Evolutionary conservation across 352 stramenopile genomes (phyloP), one percentile per base, ranked within the genome.

Genomic region (Phytopythium sindhum): DNA sequence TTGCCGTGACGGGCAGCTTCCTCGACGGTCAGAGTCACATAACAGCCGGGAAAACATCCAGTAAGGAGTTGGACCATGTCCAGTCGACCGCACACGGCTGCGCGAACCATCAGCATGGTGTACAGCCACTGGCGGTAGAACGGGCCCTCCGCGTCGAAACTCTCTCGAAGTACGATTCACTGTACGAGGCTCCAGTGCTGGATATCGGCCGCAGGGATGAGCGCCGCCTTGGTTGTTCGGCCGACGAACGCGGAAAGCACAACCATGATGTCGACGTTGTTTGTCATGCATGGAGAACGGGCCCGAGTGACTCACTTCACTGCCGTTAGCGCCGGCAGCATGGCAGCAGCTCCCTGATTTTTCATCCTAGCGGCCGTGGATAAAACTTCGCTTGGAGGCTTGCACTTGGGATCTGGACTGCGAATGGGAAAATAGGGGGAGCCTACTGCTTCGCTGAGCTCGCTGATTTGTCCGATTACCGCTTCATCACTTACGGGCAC

Each of bases 1-100:
- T 77, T 56, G 12, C 67, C 70, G 17, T 61, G 64, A 35, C 71
- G 72, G 1, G 67, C 67, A 15, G 67, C 67, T 64, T 77, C 70
- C 24, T 76, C 70, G 54, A 76, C 57, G 15, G 69, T 71, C n/a
- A 76, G 63, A 33, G 60, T 63, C 8, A 42, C 35, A 11, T 42
- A 42, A 11, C 35, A 42, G 9, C 35, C 35, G 7, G 35, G 35
- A 17, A 42, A 42, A 11, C 35, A 2, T 11, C 1, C 10, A 11
- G 35, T 42, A 11, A 42, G 35, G 35, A 42, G 12, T 11, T 42
- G 35, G 35, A 42, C 15, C 35, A 17, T 17, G 15, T 17, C 35
- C 1, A 42, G 35, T 2, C 12, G 35, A 19, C 35, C 35, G 35
- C 9, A 42, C 10, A 17, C 35, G 35, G 35, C 35, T 17, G 35